These are phyloP conservation scores for Grigorovia humatica DNA, from an alignment of 805 yeast genomes.

Conservation along the genomic window DNA sequence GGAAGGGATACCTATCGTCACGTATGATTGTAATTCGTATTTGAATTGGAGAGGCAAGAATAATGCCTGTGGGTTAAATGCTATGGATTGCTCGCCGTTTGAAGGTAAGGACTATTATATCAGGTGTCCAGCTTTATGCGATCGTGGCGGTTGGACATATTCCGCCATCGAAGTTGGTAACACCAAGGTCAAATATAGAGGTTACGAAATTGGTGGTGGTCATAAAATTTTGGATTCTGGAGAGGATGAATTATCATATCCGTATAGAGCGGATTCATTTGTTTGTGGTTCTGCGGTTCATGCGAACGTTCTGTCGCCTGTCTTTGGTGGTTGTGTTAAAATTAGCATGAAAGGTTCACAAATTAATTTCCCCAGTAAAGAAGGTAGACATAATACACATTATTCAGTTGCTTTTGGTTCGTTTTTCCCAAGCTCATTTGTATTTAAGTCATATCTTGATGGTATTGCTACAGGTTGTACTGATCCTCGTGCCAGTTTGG, in stretches of 20 bases:
- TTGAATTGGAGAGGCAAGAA: constrained; percentile 68
- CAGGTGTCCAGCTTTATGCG: constrained; percentile 85
- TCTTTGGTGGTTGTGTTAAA: constrained; percentile 69
- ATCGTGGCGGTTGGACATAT: constrained; percentile 64
- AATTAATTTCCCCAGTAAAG: constrained; percentile 35
- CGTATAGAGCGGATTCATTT: constrained; percentile 81
- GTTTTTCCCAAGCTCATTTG: constrained; percentile 65
- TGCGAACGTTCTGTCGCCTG: constrained; percentile 66
- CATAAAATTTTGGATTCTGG: constrained; percentile 8
- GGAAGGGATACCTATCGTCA: constrained; percentile 27
- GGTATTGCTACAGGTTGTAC: constrained; percentile 42
- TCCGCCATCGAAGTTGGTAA: constrained; percentile 68
- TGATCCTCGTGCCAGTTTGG: constrained; percentile 56
- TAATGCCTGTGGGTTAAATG: constrained; percentile 65
- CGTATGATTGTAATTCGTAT: constrained; percentile 30
- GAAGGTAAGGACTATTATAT: constrained; percentile 39
- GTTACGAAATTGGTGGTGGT: constrained; percentile 75
- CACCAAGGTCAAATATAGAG: constrained; percentile 54
- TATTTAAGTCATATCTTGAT: constrained; percentile 38
- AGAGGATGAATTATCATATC: constrained; percentile 34
- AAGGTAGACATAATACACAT: constrained; percentile 45
- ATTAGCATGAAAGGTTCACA: constrained; percentile 48
- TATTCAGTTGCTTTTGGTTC: constrained; percentile 47
- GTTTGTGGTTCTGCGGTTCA: constrained; percentile 88
- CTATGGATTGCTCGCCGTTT: constrained; percentile 44